Evolutionary conservation across 768 basidiomycete species (phyloP).

Genomic region (Lepiota subincarnata): DNA sequence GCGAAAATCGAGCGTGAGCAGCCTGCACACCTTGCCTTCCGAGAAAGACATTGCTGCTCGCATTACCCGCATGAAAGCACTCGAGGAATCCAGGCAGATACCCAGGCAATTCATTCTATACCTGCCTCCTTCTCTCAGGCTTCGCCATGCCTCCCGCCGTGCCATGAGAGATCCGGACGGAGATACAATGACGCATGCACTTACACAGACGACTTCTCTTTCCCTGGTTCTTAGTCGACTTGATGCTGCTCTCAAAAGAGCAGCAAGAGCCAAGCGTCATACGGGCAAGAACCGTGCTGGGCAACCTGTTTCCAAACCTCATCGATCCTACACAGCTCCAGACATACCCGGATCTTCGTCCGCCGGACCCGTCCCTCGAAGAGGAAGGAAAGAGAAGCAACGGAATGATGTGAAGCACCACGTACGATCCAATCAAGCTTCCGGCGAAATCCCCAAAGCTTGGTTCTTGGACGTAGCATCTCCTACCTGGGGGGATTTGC

Average conservation of each 20-base stretch:
- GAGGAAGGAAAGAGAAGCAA: slow-evolving; percentile 45
- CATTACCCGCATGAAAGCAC: slow-evolving; percentile 54
- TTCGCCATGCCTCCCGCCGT: slow-evolving; percentile 2
- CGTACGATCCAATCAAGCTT: background rate
- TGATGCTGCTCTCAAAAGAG: slow-evolving; percentile 41
- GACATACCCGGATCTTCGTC: background rate
- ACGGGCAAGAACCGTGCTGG: background rate
- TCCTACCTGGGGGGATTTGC: slow-evolving; percentile 85
- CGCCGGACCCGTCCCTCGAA: slow-evolving; percentile 17
- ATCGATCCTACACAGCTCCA: background rate
- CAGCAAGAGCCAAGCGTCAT: slow-evolving; percentile 18
- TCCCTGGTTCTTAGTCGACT: slow-evolving; percentile 46
- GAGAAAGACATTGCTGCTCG: slow-evolving; percentile 59
- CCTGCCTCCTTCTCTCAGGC: slow-evolving; percentile 38
- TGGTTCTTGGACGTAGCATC: slow-evolving; percentile 93
- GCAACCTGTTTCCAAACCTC: background rate
- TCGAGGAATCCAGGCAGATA: slow-evolving; percentile 54
- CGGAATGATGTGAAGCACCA: slow-evolving; percentile 19
- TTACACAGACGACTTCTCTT: slow-evolving; percentile 44
- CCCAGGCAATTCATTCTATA: slow-evolving; percentile 66
- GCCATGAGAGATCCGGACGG: background rate
- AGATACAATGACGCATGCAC: slow-evolving; percentile 13
- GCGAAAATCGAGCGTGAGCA: slow-evolving; percentile 45
- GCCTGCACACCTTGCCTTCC: slow-evolving; percentile 48
- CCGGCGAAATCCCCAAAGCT: slow-evolving; percentile 39